Conservation (phyloP, 2,329 filamentous ascomycete species). For the Alternaria conjuncta region DNA sequence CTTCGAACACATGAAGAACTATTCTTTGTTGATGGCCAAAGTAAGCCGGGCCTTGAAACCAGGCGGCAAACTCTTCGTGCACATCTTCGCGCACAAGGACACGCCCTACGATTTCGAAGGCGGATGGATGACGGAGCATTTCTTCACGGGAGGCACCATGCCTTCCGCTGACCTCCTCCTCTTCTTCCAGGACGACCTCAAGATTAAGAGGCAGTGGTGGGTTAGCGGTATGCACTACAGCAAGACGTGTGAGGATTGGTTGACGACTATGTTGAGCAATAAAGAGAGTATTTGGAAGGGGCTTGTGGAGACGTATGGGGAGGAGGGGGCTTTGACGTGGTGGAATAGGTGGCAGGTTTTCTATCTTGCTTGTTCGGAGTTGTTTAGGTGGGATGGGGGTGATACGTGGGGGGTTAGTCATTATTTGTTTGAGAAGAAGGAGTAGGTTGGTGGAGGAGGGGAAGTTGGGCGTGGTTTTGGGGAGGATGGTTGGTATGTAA, state of each 20-base stretch:
- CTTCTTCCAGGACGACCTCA: conserved; percentile 70
- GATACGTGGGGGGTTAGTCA: conserved; percentile 73
- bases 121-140: conserved; percentile 77
- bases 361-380: conserved; percentile 72
- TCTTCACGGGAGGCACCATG: conserved; percentile 78
- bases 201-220: conserved; percentile 71
- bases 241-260: conserved; percentile 74
- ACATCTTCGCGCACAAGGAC: conserved; percentile 69
- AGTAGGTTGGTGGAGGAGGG: conserved; percentile 11
- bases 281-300: conserved; percentile 69
- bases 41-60: conserved; percentile 65
- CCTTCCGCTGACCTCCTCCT: conserved; percentile 69
- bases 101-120: conserved; percentile 74
- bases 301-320: conserved; percentile 69
- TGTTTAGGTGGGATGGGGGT: conserved; percentile 70
- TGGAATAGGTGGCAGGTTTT: conserved; percentile 76
- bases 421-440: conserved; percentile 68
- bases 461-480: too few species aligned
- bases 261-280: conserved; percentile 64
- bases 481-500: background rate
- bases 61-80: conserved; percentile 71
- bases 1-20: conserved; percentile 81
- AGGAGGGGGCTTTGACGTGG: conserved; percentile 66
- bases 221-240: conserved; percentile 72
- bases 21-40: conserved; percentile 70